Base-by-base conservation (phyloP, 2,329 filamentous ascomycete species). In the Penicillium sp. region DNA sequence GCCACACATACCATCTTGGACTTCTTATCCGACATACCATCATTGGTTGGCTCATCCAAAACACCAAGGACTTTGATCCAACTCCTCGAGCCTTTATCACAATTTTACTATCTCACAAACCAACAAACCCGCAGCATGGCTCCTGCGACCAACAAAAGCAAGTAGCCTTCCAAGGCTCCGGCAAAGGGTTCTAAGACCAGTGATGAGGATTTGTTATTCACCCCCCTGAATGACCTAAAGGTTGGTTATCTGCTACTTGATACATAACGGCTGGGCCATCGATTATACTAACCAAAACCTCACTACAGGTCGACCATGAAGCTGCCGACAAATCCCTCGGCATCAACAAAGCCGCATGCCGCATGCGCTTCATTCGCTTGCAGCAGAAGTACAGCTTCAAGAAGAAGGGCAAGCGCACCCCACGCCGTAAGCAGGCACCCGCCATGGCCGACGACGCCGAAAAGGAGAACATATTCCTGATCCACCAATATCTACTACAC, bases 201-300 rank as follows among this genome's bases (percentile, higher is more conserved):
- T 0, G 31, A 48, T 9, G 15, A 25, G 3, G 21, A 7, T 1
- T 48, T 36, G 2, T 1, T 25, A 0, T 12, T 25, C 1, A 48
- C 45, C 1, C 29, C 35, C 2, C 31, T 48, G 0, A 6, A 13
- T 0, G 1, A 1, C 0, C 2, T 35, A 0, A 35, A 48, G 31
- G 45, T 48, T 2, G 6, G 45, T n/a, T 5, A 13, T 36, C 15
- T 5, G 1, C 29, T 31, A 31, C 29, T 31, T 48, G 8, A 21
- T 3, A 25, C 45, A 23, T 25, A 6, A 23, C 10, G 17, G 1
- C 10, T 23, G 1, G 13, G 1, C 1, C 10, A 2, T 33, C 35
- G 4, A 15, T 35, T 8, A 35, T 48, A 35, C 19, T 48, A n/a
- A 25, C 13, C 1, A 4, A 31, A n/a, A 0, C 4, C 15, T 35